Evolutionary conservation across 495 filamentous ascomycete genomes (phyloP).

Genomic region (Bathelium albidoporum): DNA sequence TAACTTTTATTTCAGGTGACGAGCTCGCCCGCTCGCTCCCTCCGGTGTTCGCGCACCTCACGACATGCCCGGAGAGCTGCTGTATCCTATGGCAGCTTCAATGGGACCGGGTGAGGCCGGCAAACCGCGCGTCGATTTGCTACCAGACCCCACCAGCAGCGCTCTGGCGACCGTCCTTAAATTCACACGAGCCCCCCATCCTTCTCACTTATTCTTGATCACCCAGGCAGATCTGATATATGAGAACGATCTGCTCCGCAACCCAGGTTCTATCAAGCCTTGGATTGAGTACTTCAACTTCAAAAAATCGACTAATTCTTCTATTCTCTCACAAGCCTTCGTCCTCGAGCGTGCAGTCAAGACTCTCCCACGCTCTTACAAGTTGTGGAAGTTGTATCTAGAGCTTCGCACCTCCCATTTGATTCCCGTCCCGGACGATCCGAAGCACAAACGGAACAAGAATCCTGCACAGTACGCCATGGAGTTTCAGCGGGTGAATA

Average conservation of each 20-base stretch:
- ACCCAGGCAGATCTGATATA: conserved; percentile 85
- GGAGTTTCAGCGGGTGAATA: conserved; percentile 89
- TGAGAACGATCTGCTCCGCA: conserved; percentile 87
- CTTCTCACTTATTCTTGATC: conserved; percentile 36
- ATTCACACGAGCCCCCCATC: background rate
- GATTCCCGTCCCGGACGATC: background rate
- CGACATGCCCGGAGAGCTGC: background rate
- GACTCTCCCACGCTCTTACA: conserved; percentile 88
- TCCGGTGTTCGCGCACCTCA: background rate
- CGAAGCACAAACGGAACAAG: conserved; percentile 59
- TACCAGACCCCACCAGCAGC: background rate
- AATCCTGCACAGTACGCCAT: conserved; percentile 71
- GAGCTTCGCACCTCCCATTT: conserved; percentile 58
- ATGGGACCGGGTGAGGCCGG: background rate
- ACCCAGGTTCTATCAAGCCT: conserved; percentile 79
- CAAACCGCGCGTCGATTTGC: background rate
- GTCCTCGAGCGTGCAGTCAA: conserved; percentile 84
- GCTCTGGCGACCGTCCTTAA: background rate
- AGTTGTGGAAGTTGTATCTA: conserved; percentile 98
- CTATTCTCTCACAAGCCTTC: conserved; percentile 82
- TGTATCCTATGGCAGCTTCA: background rate
- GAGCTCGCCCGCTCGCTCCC: background rate
- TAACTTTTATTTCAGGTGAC: background rate
- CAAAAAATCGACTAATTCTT: conserved; percentile 72
- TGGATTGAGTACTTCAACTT: conserved; percentile 93